Conservation (phyloP, 129 eudicot genomes). For the Escallonia herrerae region DNA sequence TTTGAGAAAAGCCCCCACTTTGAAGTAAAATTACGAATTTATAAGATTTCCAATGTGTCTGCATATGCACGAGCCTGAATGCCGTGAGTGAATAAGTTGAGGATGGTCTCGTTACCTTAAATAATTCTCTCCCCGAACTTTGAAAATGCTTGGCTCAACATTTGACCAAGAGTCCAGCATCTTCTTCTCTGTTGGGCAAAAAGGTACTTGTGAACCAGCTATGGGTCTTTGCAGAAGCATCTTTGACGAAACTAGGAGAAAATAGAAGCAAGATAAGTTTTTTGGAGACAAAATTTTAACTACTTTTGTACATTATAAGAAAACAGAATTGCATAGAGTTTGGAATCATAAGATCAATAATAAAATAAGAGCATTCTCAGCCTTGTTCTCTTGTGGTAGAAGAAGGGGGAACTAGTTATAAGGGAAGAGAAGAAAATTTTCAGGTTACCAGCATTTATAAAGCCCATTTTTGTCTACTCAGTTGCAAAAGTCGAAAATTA, state of each 20-base stretch:
- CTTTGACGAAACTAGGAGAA: conserved; percentile 64
- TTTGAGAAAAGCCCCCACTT: conserved; percentile 10
- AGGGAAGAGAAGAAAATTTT: too few species aligned
- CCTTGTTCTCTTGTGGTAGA: too few species aligned
- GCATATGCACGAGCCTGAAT: background rate
- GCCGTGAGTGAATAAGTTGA: background rate
- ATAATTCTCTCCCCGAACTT: conserved; percentile 63
- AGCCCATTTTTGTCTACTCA: too few species aligned
- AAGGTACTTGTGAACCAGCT: conserved; percentile 95
- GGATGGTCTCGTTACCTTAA: conserved; percentile 41
- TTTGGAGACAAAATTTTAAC: background rate
- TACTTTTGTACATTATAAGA: background rate
- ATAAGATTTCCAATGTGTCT: background rate
- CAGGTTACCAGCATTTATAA: background rate
- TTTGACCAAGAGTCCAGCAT: conserved; percentile 81
- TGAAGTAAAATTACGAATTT: background rate
- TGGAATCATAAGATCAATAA: background rate
- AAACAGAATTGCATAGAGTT: background rate
- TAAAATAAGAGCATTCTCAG: background rate
- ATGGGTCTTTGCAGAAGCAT: conserved; percentile 60
- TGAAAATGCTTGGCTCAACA: conserved; percentile 62
- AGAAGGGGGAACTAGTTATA: too few species aligned
- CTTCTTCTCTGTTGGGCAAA: conserved; percentile 65
- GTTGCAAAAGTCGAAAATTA: too few species aligned
- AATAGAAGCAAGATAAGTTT: conserved; percentile 11